Conservation (phyloP, 2,329 filamentous ascomycete species). For the Penicillium fuscoglaucum region DNA sequence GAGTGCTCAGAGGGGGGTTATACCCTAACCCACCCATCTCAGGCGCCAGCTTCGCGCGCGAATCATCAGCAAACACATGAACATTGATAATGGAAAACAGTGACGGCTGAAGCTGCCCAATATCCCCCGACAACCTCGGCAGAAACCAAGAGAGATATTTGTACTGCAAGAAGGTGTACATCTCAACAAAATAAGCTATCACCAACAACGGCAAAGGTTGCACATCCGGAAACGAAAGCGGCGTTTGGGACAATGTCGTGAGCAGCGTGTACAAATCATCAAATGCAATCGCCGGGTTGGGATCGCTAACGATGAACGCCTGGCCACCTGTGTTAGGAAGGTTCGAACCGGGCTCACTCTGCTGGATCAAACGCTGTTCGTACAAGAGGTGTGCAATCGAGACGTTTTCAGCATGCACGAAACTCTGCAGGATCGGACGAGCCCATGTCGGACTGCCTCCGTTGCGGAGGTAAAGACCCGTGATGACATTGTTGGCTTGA, state of each 20-base stretch:
- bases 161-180: slow-evolving; percentile 32
- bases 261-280: slow-evolving; percentile 35
- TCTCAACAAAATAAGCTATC: slow-evolving; percentile 34
- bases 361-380: slow-evolving; percentile 52
- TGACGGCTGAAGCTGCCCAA: slow-evolving; percentile 35
- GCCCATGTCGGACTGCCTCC: slow-evolving; percentile 47
- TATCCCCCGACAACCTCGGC: slow-evolving; percentile 27
- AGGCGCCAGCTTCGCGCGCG: slow-evolving; percentile 27
- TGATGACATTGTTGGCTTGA: slow-evolving; percentile 41
- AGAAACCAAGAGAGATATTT: slow-evolving; percentile 28
- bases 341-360: slow-evolving; percentile 17
- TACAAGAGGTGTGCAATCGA: slow-evolving; percentile 56
- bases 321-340: slow-evolving; percentile 44
- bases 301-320: slow-evolving; percentile 55
- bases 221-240: slow-evolving; percentile 29
- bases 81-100: slow-evolving; percentile 34
- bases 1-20: slow-evolving; percentile 30
- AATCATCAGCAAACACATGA: slow-evolving; percentile 33
- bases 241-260: slow-evolving; percentile 32
- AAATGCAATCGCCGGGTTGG: slow-evolving; percentile 45
- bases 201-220: slow-evolving; percentile 32
- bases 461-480: slow-evolving; percentile 43
- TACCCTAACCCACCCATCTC: slow-evolving; percentile 37
- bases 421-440: slow-evolving; percentile 50
- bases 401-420: slow-evolving; percentile 54